phyloP scores from a whole-genome alignment of 164 flowering plant species.

The Aristolochia contorta region DNA sequence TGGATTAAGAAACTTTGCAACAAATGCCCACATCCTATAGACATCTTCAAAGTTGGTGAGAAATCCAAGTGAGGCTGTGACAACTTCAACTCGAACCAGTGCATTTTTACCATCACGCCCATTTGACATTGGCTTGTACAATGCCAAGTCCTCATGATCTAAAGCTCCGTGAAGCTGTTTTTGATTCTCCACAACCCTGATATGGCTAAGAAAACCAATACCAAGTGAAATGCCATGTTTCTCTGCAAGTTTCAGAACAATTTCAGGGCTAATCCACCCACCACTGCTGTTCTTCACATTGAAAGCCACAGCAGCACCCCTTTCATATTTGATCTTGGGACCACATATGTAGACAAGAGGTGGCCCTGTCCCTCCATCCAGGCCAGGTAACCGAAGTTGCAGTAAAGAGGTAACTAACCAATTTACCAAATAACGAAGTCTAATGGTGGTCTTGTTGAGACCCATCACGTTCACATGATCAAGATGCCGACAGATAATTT shows the following conservation, averaged over 20 bases:
- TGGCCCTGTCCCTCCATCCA: constrained; percentile 20
- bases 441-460: constrained; percentile 45
- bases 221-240: constrained; percentile 49
- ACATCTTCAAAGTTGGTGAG: constrained; percentile 60
- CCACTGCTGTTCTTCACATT: constrained; percentile 47
- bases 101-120: constrained; percentile 29
- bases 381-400: constrained; percentile 41
- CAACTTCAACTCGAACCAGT: constrained; percentile 46
- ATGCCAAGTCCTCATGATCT: constrained; percentile 17
- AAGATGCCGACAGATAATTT: constrained; percentile 45
- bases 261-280: constrained; percentile 40
- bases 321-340: constrained; percentile 55
- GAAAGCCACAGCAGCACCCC: constrained; percentile 73
- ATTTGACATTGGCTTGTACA: constrained; percentile 27
- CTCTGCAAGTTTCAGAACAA: constrained; percentile 73
- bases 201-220: constrained; percentile 42
- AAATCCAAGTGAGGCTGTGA: constrained; percentile 57
- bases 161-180: constrained; percentile 23
- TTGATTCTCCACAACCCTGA: constrained; percentile 23
- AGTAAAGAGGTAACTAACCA: constrained; percentile 74
- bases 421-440: constrained; percentile 57
- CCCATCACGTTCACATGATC: constrained; percentile 75
- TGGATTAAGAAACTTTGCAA: constrained; percentile 54
- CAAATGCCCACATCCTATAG: constrained; percentile 56
- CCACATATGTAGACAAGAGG: constrained; percentile 65